Percentiles rank a stretch among this genome's conserved stretches.
phyloP scores from a whole-genome alignment of 2,329 filamentous ascomycete genomes.

The Trichothecium sympodiale region DNA sequence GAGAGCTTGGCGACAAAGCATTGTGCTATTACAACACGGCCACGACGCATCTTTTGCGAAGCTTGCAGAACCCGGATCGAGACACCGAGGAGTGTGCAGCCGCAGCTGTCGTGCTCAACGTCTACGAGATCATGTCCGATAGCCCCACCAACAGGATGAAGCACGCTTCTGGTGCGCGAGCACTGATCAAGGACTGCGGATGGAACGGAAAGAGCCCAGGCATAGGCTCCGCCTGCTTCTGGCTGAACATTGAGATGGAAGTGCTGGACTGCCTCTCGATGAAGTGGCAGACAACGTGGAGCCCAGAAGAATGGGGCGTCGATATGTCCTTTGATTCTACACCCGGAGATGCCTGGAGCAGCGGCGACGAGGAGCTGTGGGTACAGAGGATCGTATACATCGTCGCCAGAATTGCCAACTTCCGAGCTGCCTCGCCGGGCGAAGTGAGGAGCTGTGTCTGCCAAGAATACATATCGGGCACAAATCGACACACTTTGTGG shows the following conservation, averaged over 20 bases:
- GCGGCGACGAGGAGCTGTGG: conserved; percentile 70
- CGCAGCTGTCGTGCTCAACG: conserved; percentile 78
- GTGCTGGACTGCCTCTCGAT: conserved; percentile 79
- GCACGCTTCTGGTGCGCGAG: conserved; percentile 75
- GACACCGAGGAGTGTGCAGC: conserved; percentile 62
- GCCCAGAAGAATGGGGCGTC: conserved; percentile 82
- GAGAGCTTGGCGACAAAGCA: conserved; percentile 67
- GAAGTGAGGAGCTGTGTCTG: conserved; percentile 48
- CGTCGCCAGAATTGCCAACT: conserved; percentile 77
- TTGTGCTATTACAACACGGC: conserved; percentile 78
- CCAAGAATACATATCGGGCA: conserved; percentile 52
- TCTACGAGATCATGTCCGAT: conserved; percentile 89
- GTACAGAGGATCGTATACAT: conserved; percentile 83
- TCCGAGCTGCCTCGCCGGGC: conserved; percentile 58
- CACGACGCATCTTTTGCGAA: conserved; percentile 64
- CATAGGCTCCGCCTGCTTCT: conserved; percentile 82
- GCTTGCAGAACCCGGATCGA: conserved; percentile 12
- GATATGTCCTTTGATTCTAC: conserved; percentile 54
- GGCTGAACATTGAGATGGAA: conserved; percentile 87
- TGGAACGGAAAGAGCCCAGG: conserved; percentile 76
- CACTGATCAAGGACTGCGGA: conserved; percentile 77
- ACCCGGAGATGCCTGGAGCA: conserved; percentile 34
- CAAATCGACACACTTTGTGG: conserved; percentile 66
- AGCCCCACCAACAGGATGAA: conserved; percentile 72
- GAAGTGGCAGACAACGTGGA: conserved; percentile 79